Conservation (phyloP, 2,329 filamentous ascomycete species). For the Penicillium sp. region DNA sequence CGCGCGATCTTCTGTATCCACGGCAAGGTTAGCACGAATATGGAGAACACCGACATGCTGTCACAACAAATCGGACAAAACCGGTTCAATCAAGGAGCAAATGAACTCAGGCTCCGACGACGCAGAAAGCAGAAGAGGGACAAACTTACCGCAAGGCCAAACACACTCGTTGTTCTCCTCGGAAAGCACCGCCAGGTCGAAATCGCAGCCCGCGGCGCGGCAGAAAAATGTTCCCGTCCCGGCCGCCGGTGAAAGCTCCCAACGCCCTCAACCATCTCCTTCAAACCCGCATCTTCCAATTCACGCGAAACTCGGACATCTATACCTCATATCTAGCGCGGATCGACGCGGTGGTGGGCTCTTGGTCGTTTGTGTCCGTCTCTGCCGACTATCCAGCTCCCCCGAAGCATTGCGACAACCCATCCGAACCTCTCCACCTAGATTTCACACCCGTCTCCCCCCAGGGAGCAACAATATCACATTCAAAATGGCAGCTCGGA, state of each 20-base stretch:
- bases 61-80: background rate
- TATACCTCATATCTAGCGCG: constrained; percentile 20
- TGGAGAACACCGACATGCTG: background rate
- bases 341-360: constrained; percentile 31
- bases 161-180: constrained; percentile 27
- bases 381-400: constrained; percentile 25
- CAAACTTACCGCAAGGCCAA: constrained; percentile 20
- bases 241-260: constrained; percentile 44
- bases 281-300: constrained; percentile 12
- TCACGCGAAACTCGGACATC: constrained; percentile 15
- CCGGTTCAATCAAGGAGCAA: background rate
- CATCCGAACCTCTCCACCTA: constrained; percentile 16
- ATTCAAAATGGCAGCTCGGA: constrained; percentile 39
- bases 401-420: constrained; percentile 24
- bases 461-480: constrained; percentile 8
- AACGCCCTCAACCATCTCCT: constrained; percentile 41
- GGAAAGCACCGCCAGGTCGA: constrained; percentile 26
- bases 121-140: background rate
- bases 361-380: constrained; percentile 28
- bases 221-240: constrained; percentile 48
- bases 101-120: background rate
- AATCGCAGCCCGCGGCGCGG: constrained; percentile 37
- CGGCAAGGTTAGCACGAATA: constrained; percentile 14
- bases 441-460: constrained; percentile 15
- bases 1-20: constrained; percentile 14